Evolutionary conservation across 805 yeast genomes (phyloP).

Genomic region (Candida nanaspora): DNA sequence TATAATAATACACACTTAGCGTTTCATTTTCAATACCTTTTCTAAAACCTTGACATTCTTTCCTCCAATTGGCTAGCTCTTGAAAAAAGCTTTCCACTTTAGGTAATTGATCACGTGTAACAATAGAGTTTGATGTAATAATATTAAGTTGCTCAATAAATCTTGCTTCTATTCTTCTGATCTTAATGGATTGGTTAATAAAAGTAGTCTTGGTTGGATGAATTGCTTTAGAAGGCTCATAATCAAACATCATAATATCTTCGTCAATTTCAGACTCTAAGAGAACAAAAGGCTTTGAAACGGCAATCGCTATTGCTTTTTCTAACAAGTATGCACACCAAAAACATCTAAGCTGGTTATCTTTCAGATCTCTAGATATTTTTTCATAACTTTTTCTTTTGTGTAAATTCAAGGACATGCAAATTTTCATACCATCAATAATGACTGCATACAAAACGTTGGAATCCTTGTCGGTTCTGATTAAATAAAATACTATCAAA

Average conservation of each 20-base stretch:
- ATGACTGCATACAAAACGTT: slow-evolving; percentile 45
- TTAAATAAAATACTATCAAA: slow-evolving; percentile 45
- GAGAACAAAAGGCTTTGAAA: slow-evolving; percentile 51
- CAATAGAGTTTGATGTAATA: slow-evolving; percentile 21
- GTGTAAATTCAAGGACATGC: slow-evolving; percentile 30
- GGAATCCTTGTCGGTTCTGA: slow-evolving; percentile 57
- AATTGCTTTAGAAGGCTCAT: slow-evolving; percentile 31
- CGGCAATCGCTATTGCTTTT: slow-evolving; percentile 53
- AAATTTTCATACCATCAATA: slow-evolving; percentile 42
- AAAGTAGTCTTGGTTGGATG: slow-evolving; percentile 33
- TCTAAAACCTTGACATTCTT: slow-evolving; percentile 39
- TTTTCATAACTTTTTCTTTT: slow-evolving; percentile 28
- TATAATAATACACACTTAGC: slow-evolving; percentile 48
- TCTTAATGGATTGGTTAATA: slow-evolving; percentile 48
- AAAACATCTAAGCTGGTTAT: slow-evolving; percentile 45
- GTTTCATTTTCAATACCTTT: slow-evolving; percentile 53
- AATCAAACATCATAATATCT: slow-evolving; percentile 43
- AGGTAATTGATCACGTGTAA: slow-evolving; percentile 35
- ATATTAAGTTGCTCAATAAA: slow-evolving; percentile 48
- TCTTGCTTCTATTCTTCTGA: slow-evolving; percentile 52
- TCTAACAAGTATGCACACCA: slow-evolving; percentile 62
- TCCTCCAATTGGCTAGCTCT: slow-evolving; percentile 51
- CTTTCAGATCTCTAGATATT: slow-evolving; percentile 17
- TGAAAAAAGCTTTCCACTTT: slow-evolving; percentile 45
- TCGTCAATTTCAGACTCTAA: slow-evolving; percentile 41